Evolutionary conservation across 1,284 basidiomycete species (phyloP).

Genomic region (Singerocomus rubriflavus): DNA sequence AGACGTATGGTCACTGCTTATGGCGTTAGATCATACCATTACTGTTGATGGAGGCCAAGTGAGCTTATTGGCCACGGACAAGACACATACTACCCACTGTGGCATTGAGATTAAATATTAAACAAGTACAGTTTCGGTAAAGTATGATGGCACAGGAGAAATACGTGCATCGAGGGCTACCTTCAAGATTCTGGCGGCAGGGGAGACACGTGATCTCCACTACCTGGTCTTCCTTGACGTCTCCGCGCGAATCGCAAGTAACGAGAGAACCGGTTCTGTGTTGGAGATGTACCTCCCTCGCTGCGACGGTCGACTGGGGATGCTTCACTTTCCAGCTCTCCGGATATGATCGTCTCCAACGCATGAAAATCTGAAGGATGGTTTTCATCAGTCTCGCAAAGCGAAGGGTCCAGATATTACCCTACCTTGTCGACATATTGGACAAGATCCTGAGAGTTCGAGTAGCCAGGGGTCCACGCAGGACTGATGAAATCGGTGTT

Average conservation of each 20-base stretch:
- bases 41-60: too few relatives aligned
- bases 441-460: constrained; percentile 86
- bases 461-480: constrained; percentile 88
- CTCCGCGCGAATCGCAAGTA: constrained; percentile 65
- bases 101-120: neutral
- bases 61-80: too few relatives aligned
- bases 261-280: constrained; percentile 56
- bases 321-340: constrained; percentile 31
- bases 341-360: constrained; percentile 46
- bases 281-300: constrained; percentile 24
- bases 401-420: neutral
- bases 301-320: constrained; percentile 18
- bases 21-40: too few relatives aligned
- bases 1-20: neutral
- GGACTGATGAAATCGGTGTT: constrained; percentile 82
- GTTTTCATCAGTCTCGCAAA: constrained; percentile 1
- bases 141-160: neutral
- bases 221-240: constrained; percentile 30
- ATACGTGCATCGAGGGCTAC: neutral
- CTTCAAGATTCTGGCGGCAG: constrained; percentile 10
- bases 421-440: constrained; percentile 85
- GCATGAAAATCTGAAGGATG: constrained; percentile 44
- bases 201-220: constrained; percentile 27
- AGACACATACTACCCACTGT: too few relatives aligned
- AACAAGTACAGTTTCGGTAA: neutral